Percentiles rank a stretch among this genome's conserved stretches.
Evolutionary conservation across 1,139 yeast species (phyloP).

Genomic region (Suhomyces coccinellae): DNA sequence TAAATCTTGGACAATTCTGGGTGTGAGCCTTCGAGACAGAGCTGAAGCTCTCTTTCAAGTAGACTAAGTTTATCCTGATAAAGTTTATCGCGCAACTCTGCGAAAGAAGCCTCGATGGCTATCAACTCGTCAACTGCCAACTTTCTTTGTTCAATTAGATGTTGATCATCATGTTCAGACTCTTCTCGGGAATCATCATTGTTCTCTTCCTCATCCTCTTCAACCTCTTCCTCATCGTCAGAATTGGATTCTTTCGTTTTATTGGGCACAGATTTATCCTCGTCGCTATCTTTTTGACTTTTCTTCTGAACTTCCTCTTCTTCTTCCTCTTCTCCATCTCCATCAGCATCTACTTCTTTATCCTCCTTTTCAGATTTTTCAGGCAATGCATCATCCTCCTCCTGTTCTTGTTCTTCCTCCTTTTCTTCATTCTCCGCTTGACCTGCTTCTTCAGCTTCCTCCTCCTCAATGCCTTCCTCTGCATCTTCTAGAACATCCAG

Average conservation of each 20-base stretch:
- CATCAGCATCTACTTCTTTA: neutral
- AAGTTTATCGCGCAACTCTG: constrained; percentile 74
- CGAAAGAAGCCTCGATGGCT: constrained; percentile 81
- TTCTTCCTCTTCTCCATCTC: constrained; percentile 12
- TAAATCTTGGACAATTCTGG: constrained; percentile 75
- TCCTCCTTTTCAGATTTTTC: neutral
- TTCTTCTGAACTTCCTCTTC: constrained; percentile 9
- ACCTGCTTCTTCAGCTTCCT: neutral
- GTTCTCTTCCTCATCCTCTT: constrained; percentile 18
- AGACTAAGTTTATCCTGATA: constrained; percentile 74
- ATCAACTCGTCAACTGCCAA: constrained; percentile 71
- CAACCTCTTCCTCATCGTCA: constrained; percentile 9
- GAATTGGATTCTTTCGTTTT: neutral
- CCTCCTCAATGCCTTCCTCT: neutral
- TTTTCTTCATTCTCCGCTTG: constrained; percentile 4
- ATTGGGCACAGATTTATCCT: neutral
- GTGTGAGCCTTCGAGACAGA: constrained; percentile 88
- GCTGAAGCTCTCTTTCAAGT: constrained; percentile 77
- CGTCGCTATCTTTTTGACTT: constrained; percentile 9
- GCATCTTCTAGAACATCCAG: neutral
- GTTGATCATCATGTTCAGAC: constrained; percentile 32
- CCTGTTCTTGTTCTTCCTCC: constrained; percentile 10
- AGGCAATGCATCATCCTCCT: neutral
- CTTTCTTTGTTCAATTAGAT: constrained; percentile 51
- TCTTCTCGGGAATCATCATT: constrained; percentile 17